Conservation (phyloP, 2,329 filamentous ascomycete species). For the Claviceps africana region DNA sequence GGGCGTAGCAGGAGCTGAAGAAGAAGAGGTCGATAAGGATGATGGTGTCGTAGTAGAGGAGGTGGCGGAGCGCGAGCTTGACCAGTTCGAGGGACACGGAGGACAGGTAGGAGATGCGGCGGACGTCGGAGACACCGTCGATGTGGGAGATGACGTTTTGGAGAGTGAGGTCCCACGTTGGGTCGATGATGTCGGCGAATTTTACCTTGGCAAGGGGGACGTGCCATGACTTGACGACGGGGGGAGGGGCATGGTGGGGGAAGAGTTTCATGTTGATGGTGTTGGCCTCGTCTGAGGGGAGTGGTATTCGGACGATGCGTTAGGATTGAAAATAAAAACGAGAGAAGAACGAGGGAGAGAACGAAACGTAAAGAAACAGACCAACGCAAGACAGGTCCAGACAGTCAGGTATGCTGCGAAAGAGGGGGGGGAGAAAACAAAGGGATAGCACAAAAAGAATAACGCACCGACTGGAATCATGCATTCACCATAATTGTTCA, state of each 20-base stretch:
- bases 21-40: conserved; percentile 90
- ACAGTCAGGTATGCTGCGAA: too few relatives aligned
- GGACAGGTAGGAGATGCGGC: conserved; percentile 70
- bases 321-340: too few relatives aligned
- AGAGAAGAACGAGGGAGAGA: too few relatives aligned
- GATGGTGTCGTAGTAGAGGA: conserved; percentile 86
- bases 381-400: too few relatives aligned
- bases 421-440: neutral
- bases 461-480: conserved; percentile 85
- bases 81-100: conserved; percentile 80
- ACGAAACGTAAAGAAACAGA: too few relatives aligned
- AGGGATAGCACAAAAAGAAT: neutral
- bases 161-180: conserved; percentile 63
- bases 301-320: neutral
- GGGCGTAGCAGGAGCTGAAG: conserved; percentile 82
- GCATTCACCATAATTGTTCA: conserved; percentile 96
- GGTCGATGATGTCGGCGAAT: conserved; percentile 47
- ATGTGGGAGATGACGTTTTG: conserved; percentile 72
- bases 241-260: conserved; percentile 63
- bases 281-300: conserved; percentile 62
- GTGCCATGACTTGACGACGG: conserved; percentile 72
- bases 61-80: conserved; percentile 71
- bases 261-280: conserved; percentile 96
- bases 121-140: conserved; percentile 81
- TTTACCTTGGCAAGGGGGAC: conserved; percentile 69